phyloP scores from a whole-genome alignment of 192 early-diverging fungal genomes.

The Coemansia sp. region DNA sequence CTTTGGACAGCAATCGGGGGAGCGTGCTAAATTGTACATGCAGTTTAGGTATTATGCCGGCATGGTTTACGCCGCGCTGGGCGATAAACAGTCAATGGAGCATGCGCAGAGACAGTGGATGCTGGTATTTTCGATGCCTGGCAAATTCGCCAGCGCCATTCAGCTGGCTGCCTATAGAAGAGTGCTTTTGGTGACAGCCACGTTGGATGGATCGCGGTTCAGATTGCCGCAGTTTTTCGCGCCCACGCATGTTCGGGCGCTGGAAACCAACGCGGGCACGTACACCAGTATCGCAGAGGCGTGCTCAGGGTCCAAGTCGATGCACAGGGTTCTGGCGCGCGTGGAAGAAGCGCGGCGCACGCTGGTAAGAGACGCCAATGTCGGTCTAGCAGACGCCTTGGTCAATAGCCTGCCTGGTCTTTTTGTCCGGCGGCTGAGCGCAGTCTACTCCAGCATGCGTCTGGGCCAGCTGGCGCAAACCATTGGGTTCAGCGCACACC shows the following conservation, averaged over 20 bases:
- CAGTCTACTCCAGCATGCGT: slow-evolving; percentile 25
- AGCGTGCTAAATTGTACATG: slow-evolving; percentile 25
- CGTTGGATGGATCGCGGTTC: slow-evolving; percentile 8
- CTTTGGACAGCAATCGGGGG: slow-evolving; percentile 15
- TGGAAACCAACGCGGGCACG: slow-evolving; percentile 17
- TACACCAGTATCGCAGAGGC: slow-evolving; percentile 31
- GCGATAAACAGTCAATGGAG: not conserved
- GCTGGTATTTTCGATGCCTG: slow-evolving; percentile 41
- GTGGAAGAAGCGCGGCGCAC: slow-evolving; percentile 8
- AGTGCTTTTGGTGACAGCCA: slow-evolving; percentile 17
- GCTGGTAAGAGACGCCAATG: slow-evolving; percentile 23
- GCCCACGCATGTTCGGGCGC: slow-evolving; percentile 15
- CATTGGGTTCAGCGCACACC: slow-evolving; percentile 29
- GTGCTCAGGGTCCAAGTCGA: slow-evolving; percentile 10
- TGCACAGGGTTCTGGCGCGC: slow-evolving; percentile 6
- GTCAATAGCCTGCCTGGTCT: slow-evolving; percentile 27
- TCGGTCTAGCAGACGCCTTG: slow-evolving; percentile 14
- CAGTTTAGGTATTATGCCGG: slow-evolving; percentile 41
- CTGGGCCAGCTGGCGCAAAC: slow-evolving; percentile 20
- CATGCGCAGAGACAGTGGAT: slow-evolving; percentile 34
- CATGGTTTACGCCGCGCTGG: slow-evolving; percentile 40
- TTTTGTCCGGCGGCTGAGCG: slow-evolving; percentile 18
- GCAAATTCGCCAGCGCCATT: slow-evolving; percentile 33
- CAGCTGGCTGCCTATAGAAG: slow-evolving; percentile 40
- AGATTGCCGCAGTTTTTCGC: slow-evolving; percentile 36